Percentiles rank a stretch among this genome's conserved stretches.
phyloP scores from a whole-genome alignment of 139 green algal genomes.

The Auxenochlorella pyrenoidosa region DNA sequence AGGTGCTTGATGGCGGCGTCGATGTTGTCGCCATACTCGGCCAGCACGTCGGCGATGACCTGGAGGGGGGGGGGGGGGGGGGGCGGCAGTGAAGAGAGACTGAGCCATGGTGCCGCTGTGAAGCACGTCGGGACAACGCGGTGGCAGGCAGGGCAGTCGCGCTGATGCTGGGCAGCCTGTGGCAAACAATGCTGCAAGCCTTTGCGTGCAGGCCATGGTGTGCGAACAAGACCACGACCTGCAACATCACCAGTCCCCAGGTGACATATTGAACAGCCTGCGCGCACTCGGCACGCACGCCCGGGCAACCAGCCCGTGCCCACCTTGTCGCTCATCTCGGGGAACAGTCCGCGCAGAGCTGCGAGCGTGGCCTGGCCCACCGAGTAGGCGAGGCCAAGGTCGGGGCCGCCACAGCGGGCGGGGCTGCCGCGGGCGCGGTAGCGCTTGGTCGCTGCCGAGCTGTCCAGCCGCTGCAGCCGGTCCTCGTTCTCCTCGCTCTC shows the following conservation, averaged over 20 bases:
- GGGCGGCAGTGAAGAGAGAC: neutral
- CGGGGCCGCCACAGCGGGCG: neutral
- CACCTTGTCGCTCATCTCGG: constrained; percentile 76
- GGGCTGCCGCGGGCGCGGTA: constrained; percentile 35
- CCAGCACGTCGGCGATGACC: constrained; percentile 71
- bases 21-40: constrained; percentile 81
- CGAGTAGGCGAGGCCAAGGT: constrained; percentile 13
- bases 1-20: constrained; percentile 82
- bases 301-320: neutral
- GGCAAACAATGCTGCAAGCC: no score
- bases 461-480: constrained; percentile 31
- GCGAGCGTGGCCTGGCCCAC: constrained; percentile 47
- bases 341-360: constrained; percentile 71
- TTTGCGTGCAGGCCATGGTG: no score
- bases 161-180: no score
- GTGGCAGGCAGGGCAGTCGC: neutral
- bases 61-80: constrained; percentile 36
- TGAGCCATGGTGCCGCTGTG: no score
- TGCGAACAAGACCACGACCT: no score
- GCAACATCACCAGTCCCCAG: no score
- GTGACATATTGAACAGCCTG: no score
- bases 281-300: no score
- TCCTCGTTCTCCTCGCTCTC: constrained; percentile 41
- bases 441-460: constrained; percentile 8
- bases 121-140: neutral